phyloP scores from a whole-genome alignment of 2,329 filamentous ascomycete species.

The Penicillium sp. region DNA sequence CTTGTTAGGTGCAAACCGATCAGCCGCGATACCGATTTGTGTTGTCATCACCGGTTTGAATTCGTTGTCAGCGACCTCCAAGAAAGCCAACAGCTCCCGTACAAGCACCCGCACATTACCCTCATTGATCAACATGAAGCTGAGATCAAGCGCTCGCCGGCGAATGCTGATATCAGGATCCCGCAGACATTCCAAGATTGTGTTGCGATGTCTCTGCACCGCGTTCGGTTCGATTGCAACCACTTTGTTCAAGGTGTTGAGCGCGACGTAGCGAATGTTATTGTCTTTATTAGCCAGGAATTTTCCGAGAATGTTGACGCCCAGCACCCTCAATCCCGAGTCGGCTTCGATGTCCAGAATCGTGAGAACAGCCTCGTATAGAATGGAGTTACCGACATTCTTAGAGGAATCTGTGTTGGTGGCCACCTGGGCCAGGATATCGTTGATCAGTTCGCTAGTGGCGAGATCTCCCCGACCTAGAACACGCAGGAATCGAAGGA shows the following conservation, averaged over 20 bases:
- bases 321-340: constrained; percentile 87
- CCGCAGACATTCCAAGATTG: constrained; percentile 90
- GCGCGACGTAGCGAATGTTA: constrained; percentile 96
- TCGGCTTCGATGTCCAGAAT: constrained; percentile 98
- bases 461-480: constrained; percentile 82
- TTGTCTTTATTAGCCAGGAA: constrained; percentile 99
- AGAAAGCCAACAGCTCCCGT: constrained; percentile 86
- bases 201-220: constrained; percentile 95
- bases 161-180: constrained; percentile 98
- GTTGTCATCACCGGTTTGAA: constrained; percentile 99
- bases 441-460: constrained; percentile 96
- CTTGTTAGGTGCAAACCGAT: constrained; percentile 94
- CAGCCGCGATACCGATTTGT: constrained; percentile 95
- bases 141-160: constrained; percentile 90
- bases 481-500: constrained; percentile 81
- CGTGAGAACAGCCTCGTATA: constrained; percentile 95
- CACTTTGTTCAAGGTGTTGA: constrained; percentile 97
- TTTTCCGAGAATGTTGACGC: constrained; percentile 97
- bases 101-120: constrained; percentile 92
- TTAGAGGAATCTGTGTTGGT: constrained; percentile 98
- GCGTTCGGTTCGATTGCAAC: constrained; percentile 97
- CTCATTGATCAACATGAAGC: constrained; percentile 97
- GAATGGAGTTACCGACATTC: constrained; percentile 96
- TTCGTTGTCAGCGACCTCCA: constrained; percentile 96
- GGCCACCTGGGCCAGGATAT: constrained; percentile 94